Conservation (phyloP, 2,329 filamentous ascomycete genomes). For the Phyllosticta citrichinensis region DNA sequence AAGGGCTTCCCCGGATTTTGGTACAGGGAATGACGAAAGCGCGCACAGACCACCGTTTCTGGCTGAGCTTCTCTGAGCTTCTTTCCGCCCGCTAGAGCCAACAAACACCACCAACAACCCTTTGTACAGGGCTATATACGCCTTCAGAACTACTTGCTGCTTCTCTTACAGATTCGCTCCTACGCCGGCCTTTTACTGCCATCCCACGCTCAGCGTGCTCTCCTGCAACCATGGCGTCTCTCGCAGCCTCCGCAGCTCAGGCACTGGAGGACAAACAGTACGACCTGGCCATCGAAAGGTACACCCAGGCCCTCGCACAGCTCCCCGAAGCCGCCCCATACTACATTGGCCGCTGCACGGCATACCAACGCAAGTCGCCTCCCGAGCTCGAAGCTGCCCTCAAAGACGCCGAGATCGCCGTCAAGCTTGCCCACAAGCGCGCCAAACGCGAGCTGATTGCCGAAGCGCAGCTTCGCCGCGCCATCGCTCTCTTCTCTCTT, state of each 20-base stretch:
- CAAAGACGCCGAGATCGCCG: conserved; percentile 39
- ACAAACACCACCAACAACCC: not conserved
- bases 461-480: conserved; percentile 73
- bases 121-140: not conserved
- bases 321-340: conserved; percentile 61
- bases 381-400: conserved; percentile 37
- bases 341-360: conserved; percentile 72
- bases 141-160: not conserved
- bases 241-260: conserved; percentile 45
- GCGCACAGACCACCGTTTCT: not conserved
- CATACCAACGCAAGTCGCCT: conserved; percentile 55
- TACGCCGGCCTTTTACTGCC: not conserved
- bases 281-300: conserved; percentile 54
- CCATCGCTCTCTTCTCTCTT: conserved; percentile 60
- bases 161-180: not conserved
- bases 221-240: conserved; percentile 33
- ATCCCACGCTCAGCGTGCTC: not conserved
- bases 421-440: conserved; percentile 58
- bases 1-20: not conserved
- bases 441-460: conserved; percentile 66
- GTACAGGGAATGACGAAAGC: not conserved
- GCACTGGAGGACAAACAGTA: conserved; percentile 57
- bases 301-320: conserved; percentile 54
- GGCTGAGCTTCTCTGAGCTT: not conserved
- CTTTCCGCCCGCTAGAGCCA: conserved; percentile 1